Evolutionary conservation across 106 monocot genomes (phyloP).

Genomic region (Triglochin maritima): DNA sequence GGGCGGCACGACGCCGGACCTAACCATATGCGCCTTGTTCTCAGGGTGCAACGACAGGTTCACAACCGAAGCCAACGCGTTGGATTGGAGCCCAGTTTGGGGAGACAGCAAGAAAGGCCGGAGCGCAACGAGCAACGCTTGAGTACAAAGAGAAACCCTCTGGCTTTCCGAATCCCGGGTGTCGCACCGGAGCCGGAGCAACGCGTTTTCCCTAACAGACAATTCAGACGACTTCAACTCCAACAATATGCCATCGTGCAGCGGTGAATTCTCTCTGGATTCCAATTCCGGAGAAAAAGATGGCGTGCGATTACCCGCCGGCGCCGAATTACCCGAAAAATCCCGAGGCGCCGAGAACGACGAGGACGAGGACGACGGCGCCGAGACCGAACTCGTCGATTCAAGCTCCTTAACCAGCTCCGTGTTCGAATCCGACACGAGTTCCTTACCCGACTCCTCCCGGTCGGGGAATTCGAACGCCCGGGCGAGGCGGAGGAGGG

Average conservation of each 20-base stretch:
- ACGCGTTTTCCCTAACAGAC: conserved; percentile 29
- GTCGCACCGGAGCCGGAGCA: conserved; percentile 32
- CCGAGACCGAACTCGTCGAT: neutral
- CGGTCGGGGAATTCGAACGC: neutral
- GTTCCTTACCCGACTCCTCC: neutral
- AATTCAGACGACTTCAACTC: conserved; percentile 25
- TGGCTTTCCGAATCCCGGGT: conserved; percentile 33
- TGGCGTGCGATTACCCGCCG: too few species aligned
- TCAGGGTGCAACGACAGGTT: conserved; percentile 65
- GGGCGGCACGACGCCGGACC: conserved; percentile 57
- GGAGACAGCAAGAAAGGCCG: conserved; percentile 43
- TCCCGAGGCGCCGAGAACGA: neutral
- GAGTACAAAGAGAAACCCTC: conserved; percentile 47
- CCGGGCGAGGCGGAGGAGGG: neutral
- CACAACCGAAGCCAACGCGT: conserved; percentile 53
- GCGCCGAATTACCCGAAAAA: neutral
- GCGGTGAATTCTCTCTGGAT: neutral
- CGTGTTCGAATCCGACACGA: neutral
- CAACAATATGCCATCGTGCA: conserved; percentile 37
- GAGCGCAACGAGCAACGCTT: conserved; percentile 37
- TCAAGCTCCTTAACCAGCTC: neutral
- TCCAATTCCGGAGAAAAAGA: neutral
- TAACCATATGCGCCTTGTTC: conserved; percentile 57
- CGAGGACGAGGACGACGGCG: neutral
- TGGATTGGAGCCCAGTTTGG: conserved; percentile 23